Evolutionary conservation across 257 asterid genomes (phyloP), one percentile per base, ranked within the genome.

Genomic region (Jasminum sambac): DNA sequence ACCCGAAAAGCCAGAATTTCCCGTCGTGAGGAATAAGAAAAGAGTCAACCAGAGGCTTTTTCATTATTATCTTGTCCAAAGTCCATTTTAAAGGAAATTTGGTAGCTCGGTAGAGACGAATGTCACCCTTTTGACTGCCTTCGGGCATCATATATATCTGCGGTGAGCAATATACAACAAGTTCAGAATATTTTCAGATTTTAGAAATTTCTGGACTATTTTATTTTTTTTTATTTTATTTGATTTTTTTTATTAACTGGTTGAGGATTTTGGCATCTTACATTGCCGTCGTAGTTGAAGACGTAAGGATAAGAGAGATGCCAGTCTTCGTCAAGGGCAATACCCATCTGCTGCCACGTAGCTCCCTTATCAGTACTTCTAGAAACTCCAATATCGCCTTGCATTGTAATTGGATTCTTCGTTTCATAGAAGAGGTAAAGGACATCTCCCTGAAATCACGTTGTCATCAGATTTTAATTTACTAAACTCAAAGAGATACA

Each of bases 141-240:
- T 95, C 99, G 0, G 99, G 99, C 92, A 91, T 84, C 98, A 95
- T 91, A 69, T 95, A 95, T 78, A 85, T 91, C 99, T 95, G 86
- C 30, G 17, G n/a, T 16, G 17, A 46, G 57, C 57, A 21, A 23
- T 55, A 30, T 55, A 23, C 14, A 21, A 55, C 62, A 10, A 55
- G n/a, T 10, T 17, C 10, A 23, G 30, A 55, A 23, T 55, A 21
- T 23, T 11, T 55, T 23, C 26, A 21, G 36, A 21, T 55, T 21
- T 34, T 7, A 21, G 37, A 55, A 64, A 37, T 30, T 14, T 14
- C 10, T n/a, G n/a, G 26, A 24, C 19, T 48, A 16, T 17, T 6
- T 55, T 21, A 19, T 13, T 55, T 55, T 21, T 14, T 23, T 23
- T 14, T 30, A 30, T 30, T 30, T 30, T 30, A 30, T 30, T 30